Conservation (phyloP, 2,329 filamentous ascomycete species). For the Bipolaris zeicola region DNA sequence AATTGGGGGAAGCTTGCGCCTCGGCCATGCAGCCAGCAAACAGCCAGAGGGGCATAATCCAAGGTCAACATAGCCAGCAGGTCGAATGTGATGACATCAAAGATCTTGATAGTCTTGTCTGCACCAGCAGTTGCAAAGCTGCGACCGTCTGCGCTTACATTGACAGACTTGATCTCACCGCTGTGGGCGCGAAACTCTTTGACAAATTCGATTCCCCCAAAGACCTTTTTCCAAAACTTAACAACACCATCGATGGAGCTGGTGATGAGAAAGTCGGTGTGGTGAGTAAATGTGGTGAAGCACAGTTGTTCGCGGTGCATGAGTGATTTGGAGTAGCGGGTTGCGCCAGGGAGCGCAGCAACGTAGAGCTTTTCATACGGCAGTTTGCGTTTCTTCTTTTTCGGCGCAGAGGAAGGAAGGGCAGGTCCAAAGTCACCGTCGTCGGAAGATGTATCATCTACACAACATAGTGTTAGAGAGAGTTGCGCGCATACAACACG, state of each 20-base stretch:
- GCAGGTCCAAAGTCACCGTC: constrained; percentile 89
- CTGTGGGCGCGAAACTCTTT: constrained; percentile 95
- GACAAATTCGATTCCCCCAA: constrained; percentile 90
- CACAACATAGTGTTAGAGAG: constrained; percentile 1
- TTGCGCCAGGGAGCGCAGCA: constrained; percentile 79
- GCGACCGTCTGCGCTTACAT: constrained; percentile 84
- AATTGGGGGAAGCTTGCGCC: constrained; percentile 87
- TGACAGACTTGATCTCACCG: constrained; percentile 82
- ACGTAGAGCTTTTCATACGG: constrained; percentile 96
- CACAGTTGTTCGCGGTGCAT: constrained; percentile 98
- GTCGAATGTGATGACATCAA: constrained; percentile 78
- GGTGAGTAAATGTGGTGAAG: constrained; percentile 84
- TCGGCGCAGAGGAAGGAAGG: constrained; percentile 76
- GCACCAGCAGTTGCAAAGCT: constrained; percentile 88
- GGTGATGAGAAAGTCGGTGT: constrained; percentile 94
- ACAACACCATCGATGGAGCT: constrained; percentile 93
- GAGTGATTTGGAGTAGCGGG: constrained; percentile 88
- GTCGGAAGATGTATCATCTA: constrained; percentile 63
- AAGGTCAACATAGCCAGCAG: constrained; percentile 70
- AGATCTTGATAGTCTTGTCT: constrained; percentile 80
- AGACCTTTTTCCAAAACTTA: constrained; percentile 99
- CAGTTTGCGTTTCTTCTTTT: constrained; percentile 89
- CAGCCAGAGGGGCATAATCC: constrained; percentile 72
- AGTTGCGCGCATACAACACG: constrained; percentile 12
- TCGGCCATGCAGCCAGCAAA: constrained; percentile 88